phyloP scores from a whole-genome alignment of 371 early-diverging fungal genomes.

The Smittium culicis region DNA sequence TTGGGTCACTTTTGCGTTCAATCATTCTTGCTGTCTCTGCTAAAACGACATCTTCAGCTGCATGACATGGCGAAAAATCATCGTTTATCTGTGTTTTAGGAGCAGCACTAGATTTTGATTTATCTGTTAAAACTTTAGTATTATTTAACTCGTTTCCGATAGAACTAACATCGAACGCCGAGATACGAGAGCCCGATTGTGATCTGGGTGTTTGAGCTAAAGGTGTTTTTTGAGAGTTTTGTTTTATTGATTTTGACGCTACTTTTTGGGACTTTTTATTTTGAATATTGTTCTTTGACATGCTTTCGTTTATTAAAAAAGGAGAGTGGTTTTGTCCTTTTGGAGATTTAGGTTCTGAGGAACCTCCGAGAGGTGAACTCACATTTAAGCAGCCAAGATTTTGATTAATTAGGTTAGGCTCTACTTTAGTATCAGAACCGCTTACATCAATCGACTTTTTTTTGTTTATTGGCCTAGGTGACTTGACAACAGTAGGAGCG shows the following conservation, averaged over 20 bases:
- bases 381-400: not conserved
- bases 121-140: not conserved
- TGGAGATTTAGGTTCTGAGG: slow-evolving; percentile 4
- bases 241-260: not conserved
- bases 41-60: not conserved
- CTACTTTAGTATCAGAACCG: not conserved
- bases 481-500: not conserved
- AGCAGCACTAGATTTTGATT: not conserved
- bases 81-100: not conserved
- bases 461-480: not conserved
- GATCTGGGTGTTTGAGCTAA: not conserved
- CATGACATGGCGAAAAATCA: not conserved
- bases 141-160: not conserved
- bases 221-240: not conserved
- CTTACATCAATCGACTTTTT: not conserved
- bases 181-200: not conserved
- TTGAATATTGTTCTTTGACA: not conserved
- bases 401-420: not conserved
- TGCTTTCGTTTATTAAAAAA: not conserved
- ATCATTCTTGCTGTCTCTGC: not conserved
- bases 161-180: not conserved
- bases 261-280: not conserved
- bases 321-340: not conserved
- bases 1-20: not conserved
- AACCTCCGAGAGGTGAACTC: not conserved